phyloP scores from a whole-genome alignment of 163 green algal genomes.

The Chlorella variabilis region DNA sequence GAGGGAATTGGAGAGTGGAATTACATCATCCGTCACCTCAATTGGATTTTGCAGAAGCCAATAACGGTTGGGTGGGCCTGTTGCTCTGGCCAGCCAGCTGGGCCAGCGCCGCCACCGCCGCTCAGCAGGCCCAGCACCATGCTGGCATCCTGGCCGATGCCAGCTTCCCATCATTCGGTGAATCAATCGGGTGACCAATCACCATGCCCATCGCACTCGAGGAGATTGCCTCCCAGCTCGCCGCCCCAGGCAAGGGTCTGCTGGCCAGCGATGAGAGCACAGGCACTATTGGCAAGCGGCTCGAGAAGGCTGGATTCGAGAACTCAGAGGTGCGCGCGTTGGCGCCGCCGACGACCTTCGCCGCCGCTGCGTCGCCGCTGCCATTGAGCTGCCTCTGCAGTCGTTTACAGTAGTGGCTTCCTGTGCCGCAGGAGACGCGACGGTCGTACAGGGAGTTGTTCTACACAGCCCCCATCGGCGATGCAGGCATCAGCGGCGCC shows the following conservation, averaged over 20 bases:
- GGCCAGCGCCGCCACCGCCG: too few relatives aligned
- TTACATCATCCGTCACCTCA: too few relatives aligned
- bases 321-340: slow-evolving; percentile 93
- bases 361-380: too few relatives aligned
- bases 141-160: too few relatives aligned
- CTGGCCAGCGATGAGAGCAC: slow-evolving; percentile 82
- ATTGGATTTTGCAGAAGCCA: too few relatives aligned
- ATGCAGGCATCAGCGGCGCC: slow-evolving; percentile 66
- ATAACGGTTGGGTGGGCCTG: too few relatives aligned
- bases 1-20: too few relatives aligned
- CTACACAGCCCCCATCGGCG: slow-evolving; percentile 65
- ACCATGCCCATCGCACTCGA: not conserved
- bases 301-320: slow-evolving; percentile 87
- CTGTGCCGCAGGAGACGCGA: slow-evolving; percentile 69
- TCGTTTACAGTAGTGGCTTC: too few relatives aligned
- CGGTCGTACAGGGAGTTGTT: slow-evolving; percentile 77
- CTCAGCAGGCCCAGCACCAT: too few relatives aligned
- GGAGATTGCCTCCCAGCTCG: slow-evolving; percentile 49
- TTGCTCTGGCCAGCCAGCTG: too few relatives aligned
- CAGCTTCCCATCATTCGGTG: not conserved
- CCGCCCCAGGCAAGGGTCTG: slow-evolving; percentile 72
- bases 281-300: slow-evolving; percentile 88
- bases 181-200: not conserved
- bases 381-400: too few relatives aligned
- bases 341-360: too few relatives aligned